phyloP scores from a whole-genome alignment of 257 asterid species.

The Datura wrightii region DNA sequence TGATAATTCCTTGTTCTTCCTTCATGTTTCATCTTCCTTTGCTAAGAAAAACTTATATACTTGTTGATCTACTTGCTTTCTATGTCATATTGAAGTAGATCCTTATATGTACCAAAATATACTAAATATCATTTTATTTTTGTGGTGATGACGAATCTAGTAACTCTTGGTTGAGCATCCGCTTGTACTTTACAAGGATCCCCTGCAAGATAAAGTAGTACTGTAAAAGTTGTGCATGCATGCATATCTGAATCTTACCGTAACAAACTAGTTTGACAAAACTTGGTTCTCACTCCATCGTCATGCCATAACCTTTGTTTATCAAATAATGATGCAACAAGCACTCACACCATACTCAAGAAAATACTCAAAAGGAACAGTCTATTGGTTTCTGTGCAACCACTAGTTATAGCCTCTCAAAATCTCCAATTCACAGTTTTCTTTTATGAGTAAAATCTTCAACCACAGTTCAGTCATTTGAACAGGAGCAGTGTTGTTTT shows the following conservation, averaged over 20 bases:
- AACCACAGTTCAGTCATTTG: not conserved
- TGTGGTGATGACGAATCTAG: not conserved
- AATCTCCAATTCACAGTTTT: not conserved
- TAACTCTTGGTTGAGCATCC: slow-evolving; percentile 1
- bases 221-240: not conserved
- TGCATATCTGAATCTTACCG: not conserved
- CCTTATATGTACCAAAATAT: not conserved
- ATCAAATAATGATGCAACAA: slow-evolving; percentile 6
- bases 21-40: not conserved
- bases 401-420: not conserved
- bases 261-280: not conserved
- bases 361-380: not conserved
- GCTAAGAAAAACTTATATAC: not conserved
- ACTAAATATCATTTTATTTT: not conserved
- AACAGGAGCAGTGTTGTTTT: not conserved
- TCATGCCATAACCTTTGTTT: not conserved
- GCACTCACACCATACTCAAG: not conserved
- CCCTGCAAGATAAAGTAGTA: not conserved
- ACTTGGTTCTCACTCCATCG: not conserved
- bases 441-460: not conserved
- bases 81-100: not conserved
- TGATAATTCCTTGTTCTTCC: not conserved
- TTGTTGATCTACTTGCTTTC: not conserved
- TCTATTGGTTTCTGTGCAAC: not conserved
- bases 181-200: not conserved